Percentiles rank a stretch among this genome's conserved stretches.
Evolutionary conservation across 257 asterid genomes (phyloP).

Genomic region (Gentiana straminea): DNA sequence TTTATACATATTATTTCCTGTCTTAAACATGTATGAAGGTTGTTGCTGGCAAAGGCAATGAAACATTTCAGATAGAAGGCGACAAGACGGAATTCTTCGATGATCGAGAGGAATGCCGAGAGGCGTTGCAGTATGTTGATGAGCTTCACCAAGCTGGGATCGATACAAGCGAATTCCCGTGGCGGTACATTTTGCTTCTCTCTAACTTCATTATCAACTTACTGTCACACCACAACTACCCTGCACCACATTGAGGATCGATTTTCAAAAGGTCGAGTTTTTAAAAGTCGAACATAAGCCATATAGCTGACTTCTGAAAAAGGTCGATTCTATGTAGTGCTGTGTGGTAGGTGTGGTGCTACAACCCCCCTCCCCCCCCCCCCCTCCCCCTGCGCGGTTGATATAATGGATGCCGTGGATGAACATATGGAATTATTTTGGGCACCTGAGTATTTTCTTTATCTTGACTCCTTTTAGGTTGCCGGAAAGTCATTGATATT

Average conservation of each 20-base stretch:
- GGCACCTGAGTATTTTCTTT: neutral
- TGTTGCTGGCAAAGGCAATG: constrained; percentile 97
- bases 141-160: constrained; percentile 99
- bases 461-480: constrained; percentile 36
- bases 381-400: no score
- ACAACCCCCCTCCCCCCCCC: no score
- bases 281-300: no score
- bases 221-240: no score
- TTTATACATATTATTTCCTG: neutral
- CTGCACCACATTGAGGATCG: no score
- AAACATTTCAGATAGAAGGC: constrained; percentile 69
- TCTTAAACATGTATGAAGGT: no score
- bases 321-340: no score
- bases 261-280: no score
- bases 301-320: no score
- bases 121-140: constrained; percentile 91
- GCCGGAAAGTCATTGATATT: constrained; percentile 77
- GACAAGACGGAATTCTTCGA: constrained; percentile 85
- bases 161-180: constrained; percentile 95
- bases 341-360: no score
- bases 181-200: constrained; percentile 43
- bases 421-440: no score
- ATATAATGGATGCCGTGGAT: no score
- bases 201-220: neutral
- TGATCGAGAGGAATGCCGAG: constrained; percentile 94